Evolutionary conservation across 768 basidiomycete genomes (phyloP).

Genomic region (Ramaria rubella): DNA sequence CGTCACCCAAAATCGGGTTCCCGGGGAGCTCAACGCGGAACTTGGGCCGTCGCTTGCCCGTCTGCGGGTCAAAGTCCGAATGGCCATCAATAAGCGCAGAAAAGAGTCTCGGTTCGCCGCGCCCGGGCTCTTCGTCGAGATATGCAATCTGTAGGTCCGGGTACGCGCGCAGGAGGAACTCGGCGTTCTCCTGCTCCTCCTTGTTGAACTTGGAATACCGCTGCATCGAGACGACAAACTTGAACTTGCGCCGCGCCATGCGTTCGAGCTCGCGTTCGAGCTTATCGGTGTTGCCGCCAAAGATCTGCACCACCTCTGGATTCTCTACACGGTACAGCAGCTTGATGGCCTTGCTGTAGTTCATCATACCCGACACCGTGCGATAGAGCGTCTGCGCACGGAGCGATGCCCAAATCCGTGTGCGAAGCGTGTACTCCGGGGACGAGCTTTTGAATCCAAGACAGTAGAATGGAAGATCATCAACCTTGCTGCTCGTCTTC

Average conservation of each 20-base stretch:
- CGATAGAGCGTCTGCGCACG: slow-evolving; percentile 98
- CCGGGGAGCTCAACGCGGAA: slow-evolving; percentile 98
- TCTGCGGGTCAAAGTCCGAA: slow-evolving; percentile 88
- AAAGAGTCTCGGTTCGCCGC: slow-evolving; percentile 92
- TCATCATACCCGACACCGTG: slow-evolving; percentile 99
- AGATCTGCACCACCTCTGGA: slow-evolving; percentile 95
- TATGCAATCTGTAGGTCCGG: slow-evolving; percentile 99
- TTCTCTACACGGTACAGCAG: slow-evolving; percentile 99
- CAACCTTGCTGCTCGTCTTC: slow-evolving; percentile 75
- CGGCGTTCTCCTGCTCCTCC: slow-evolving; percentile 98
- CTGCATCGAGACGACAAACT: slow-evolving; percentile 99
- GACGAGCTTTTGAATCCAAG: slow-evolving; percentile 99
- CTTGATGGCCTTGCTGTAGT: slow-evolving; percentile 99
- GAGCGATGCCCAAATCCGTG: slow-evolving; percentile 98
- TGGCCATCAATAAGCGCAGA: slow-evolving; percentile 97
- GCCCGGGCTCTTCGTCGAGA: slow-evolving; percentile 89
- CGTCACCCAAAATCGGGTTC: slow-evolving; percentile 98
- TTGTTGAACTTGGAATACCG: slow-evolving; percentile 99
- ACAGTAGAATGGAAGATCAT: slow-evolving; percentile 96
- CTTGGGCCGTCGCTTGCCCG: slow-evolving; percentile 85
- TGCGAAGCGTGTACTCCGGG: slow-evolving; percentile 96
- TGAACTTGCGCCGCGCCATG: slow-evolving; percentile 98
- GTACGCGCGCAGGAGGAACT: slow-evolving; percentile 94
- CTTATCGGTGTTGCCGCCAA: slow-evolving; percentile 95
- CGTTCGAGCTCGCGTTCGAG: slow-evolving; percentile 94